Evolutionary conservation across 164 flowering plant genomes (phyloP).

Genomic region (Umbilicus rupestris): DNA sequence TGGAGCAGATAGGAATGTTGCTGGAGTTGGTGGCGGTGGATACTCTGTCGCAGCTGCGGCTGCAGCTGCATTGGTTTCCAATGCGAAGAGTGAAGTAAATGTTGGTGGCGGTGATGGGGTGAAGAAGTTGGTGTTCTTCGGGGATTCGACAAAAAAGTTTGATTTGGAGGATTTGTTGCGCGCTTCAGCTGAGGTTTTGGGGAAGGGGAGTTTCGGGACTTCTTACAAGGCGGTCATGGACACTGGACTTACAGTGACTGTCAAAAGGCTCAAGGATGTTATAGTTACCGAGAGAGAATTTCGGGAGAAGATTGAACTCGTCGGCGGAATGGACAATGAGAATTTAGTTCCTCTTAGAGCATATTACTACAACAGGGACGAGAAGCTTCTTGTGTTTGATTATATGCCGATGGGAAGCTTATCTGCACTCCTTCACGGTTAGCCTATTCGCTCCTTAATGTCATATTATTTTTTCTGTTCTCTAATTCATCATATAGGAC

Average conservation of each 20-base stretch:
- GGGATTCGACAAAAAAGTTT: conserved; percentile 26
- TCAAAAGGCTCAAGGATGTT: conserved; percentile 89
- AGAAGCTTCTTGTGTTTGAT: conserved; percentile 89
- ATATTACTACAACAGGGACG: conserved; percentile 59
- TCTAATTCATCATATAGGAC: no score
- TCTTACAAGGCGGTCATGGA: conserved; percentile 79
- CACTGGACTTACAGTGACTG: conserved; percentile 49
- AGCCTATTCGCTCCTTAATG: conserved; percentile 12
- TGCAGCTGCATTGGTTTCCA: conserved; percentile 1
- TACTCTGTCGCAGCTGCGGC: conserved; percentile 11
- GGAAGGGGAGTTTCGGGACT: conserved; percentile 76
- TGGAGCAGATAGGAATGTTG: not conserved
- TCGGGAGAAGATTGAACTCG: conserved; percentile 58
- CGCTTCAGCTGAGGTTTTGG: conserved; percentile 82
- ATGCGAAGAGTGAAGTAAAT: not conserved
- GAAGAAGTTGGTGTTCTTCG: conserved; percentile 48
- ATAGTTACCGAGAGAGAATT: conserved; percentile 56
- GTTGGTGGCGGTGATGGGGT: conserved; percentile 9
- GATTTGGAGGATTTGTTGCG: conserved; percentile 66
- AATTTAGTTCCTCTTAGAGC: conserved; percentile 78
- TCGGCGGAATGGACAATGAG: conserved; percentile 59
- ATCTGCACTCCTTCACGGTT: conserved; percentile 94
- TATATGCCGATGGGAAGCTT: conserved; percentile 92
- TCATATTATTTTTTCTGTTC: no score
- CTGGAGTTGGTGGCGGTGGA: conserved; percentile 14